phyloP scores from a whole-genome alignment of 73 alveolate species.

The Durusdinium trenchii region DNA sequence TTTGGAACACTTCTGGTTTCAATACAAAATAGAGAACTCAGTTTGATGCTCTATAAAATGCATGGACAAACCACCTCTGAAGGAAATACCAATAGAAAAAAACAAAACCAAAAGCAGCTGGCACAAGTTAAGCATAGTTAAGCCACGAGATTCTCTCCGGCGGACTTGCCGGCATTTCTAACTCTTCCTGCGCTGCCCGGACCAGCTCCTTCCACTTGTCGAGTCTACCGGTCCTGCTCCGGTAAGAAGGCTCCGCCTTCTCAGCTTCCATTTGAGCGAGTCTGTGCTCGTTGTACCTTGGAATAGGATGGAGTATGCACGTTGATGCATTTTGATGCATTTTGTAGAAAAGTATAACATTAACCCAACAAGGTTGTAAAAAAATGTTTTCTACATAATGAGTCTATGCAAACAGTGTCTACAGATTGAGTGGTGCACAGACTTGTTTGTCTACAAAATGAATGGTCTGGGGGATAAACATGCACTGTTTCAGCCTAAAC shows the following conservation, averaged over 20 bases:
- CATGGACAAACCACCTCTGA: neutral
- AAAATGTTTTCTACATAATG: no score
- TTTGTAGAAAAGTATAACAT: no score
- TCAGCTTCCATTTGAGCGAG: neutral
- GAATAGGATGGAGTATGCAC: no score
- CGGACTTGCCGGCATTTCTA: neutral
- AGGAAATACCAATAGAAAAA: neutral
- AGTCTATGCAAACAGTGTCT: no score
- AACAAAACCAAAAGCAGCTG: neutral
- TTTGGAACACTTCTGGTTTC: no score
- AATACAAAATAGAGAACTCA: neutral
- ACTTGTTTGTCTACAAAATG: no score
- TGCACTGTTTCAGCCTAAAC: no score
- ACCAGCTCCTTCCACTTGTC: neutral
- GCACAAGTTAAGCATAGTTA: neutral
- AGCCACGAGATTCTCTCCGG: neutral
- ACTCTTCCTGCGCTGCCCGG: neutral
- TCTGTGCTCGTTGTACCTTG: conserved; percentile 3
- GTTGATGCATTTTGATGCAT: no score
- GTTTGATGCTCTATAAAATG: neutral
- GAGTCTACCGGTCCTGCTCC: neutral
- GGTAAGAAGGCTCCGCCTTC: neutral
- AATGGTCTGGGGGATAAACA: no score
- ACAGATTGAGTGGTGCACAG: no score
- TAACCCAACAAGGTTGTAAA: no score